Conservation (phyloP, 371 early-diverging fungal species). For the Circinella minor region DNA sequence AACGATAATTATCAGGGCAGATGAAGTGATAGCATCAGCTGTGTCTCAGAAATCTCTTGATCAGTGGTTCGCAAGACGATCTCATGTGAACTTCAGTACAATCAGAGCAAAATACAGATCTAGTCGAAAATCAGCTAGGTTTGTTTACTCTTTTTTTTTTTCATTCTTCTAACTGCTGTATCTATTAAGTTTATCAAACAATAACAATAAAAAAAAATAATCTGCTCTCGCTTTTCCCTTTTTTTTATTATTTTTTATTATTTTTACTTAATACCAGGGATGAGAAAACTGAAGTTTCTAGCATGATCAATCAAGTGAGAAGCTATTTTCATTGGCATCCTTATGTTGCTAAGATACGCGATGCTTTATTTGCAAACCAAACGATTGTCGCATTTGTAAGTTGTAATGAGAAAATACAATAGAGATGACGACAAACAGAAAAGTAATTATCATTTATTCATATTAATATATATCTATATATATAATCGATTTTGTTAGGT, state of each 20-base stretch:
- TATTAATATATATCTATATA: background rate
- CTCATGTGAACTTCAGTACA: constrained; percentile 32
- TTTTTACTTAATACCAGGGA: constrained; percentile 10
- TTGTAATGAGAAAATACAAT: background rate
- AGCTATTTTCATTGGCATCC: constrained; percentile 25
- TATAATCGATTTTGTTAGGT: constrained; percentile 36
- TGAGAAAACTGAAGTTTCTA: constrained; percentile 25
- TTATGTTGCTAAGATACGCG: constrained; percentile 12
- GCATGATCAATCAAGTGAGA: constrained; percentile 21
- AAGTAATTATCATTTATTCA: background rate
- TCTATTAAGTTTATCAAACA: no score
- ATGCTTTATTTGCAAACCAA: constrained; percentile 20
- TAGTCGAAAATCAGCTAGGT: constrained; percentile 40
- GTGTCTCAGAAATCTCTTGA: constrained; percentile 20
- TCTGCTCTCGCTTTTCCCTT: no score
- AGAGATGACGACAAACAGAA: no score
- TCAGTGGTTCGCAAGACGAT: constrained; percentile 24
- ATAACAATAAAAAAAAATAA: no score
- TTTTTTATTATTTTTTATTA: no score
- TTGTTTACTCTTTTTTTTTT: constrained; percentile 7
- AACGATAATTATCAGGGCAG: constrained; percentile 14
- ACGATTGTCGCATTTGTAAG: constrained; percentile 33
- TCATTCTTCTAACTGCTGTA: background rate
- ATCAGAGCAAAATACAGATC: constrained; percentile 40
- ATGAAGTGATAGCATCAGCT: constrained; percentile 28